A percentile compares a stretch with the other conserved stretches of the same genome.
phyloP scores from a whole-genome alignment of 108 stramenopile species.

The Fragilariopsis cylindrus region DNA sequence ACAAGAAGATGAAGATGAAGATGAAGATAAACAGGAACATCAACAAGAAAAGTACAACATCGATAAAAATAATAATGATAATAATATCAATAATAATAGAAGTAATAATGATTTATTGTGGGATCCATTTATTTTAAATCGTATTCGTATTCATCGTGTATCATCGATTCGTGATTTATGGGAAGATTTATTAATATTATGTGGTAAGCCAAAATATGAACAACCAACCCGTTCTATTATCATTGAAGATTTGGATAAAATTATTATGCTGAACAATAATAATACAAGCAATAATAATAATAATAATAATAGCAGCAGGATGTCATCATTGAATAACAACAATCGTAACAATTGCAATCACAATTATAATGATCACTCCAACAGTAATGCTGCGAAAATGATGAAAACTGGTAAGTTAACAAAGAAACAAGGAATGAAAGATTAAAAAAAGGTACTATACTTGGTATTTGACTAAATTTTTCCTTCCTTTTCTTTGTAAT shows the following conservation, averaged over 20 bases:
- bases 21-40: not conserved
- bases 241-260: constrained; percentile 36
- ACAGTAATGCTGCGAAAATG: not conserved
- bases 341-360: not conserved
- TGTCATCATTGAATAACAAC: not conserved
- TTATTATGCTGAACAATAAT: not conserved
- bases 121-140: constrained; percentile 25
- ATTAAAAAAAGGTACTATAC: too few relatives aligned
- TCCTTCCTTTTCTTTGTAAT: too few relatives aligned
- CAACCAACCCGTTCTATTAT: constrained; percentile 29
- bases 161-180: constrained; percentile 16
- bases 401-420: constrained; percentile 6
- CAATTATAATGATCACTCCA: not conserved
- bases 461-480: too few relatives aligned
- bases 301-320: too few relatives aligned
- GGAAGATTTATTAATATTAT: constrained; percentile 19
- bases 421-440: too few relatives aligned
- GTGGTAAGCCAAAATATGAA: not conserved
- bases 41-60: too few relatives aligned
- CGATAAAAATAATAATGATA: too few relatives aligned
- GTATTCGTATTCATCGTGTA: constrained; percentile 32
- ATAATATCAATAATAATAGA: too few relatives aligned
- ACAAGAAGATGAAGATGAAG: not conserved
- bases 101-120: not conserved
- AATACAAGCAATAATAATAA: not conserved